Evolutionary conservation across 2,329 filamentous ascomycete species (phyloP).

Genomic region (Diaporthe australafricana): DNA sequence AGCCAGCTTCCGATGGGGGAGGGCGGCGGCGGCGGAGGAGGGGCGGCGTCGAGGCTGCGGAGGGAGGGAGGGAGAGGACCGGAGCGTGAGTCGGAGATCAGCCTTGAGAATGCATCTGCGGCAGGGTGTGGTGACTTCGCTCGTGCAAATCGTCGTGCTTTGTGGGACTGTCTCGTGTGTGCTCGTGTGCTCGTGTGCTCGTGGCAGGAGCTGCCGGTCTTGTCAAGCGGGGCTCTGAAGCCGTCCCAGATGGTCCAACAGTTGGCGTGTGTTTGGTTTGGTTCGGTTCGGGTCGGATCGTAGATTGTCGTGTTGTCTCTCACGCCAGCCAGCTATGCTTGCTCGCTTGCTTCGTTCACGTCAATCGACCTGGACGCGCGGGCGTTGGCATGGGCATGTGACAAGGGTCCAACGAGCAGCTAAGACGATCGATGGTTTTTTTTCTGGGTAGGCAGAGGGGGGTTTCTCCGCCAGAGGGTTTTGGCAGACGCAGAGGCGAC

Average conservation of each 20-base stretch:
- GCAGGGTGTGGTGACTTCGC: slow-evolving; percentile 7
- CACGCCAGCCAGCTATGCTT: not conserved
- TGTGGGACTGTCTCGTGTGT: not conserved
- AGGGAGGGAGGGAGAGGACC: not conserved
- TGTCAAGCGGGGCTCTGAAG: not conserved
- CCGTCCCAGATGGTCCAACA: not conserved
- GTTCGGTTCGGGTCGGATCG: not conserved
- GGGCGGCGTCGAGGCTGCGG: not conserved
- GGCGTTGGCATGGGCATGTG: slow-evolving; percentile 7
- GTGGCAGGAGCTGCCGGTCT: not conserved
- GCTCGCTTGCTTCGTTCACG: not conserved
- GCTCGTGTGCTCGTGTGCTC: not conserved
- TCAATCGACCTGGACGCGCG: not conserved
- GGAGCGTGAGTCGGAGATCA: slow-evolving; percentile 16
- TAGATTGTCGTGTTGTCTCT: not conserved
- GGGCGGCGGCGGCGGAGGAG: not conserved
- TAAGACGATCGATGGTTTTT: not conserved
- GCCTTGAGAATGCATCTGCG: slow-evolving; percentile 34
- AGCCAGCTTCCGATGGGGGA: not conserved
- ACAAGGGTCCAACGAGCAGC: slow-evolving; percentile 19
- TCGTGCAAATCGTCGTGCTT: not conserved
- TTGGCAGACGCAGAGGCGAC: not conserved
- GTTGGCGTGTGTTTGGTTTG: not conserved
- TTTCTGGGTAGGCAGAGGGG: not conserved
- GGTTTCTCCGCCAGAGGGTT: not conserved